These are phyloP conservation scores for Mortierella sp. DNA, from an alignment of 371 early-diverging fungal genomes.

Conservation along the genomic window DNA sequence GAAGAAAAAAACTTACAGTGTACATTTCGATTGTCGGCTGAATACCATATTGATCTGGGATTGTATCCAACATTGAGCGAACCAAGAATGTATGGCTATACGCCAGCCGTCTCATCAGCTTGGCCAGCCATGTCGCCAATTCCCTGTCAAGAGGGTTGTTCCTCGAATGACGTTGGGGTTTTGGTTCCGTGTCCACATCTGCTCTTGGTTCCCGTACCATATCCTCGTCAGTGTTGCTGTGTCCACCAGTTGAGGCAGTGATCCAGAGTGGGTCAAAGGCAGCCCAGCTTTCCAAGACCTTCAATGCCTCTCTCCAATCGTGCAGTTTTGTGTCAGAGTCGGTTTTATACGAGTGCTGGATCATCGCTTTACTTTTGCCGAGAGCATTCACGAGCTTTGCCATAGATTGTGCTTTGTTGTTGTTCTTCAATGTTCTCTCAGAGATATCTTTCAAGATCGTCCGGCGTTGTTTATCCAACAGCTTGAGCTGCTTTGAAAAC, in stretches of 20 bases:
- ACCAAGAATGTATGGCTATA: conserved; percentile 40
- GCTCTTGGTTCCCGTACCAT: not conserved
- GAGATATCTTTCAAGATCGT: conserved; percentile 17
- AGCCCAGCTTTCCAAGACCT: conserved; percentile 35
- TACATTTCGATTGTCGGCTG: conserved; percentile 35
- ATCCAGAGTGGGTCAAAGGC: not conserved
- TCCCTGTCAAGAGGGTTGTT: conserved; percentile 15
- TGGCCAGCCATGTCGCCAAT: conserved; percentile 70
- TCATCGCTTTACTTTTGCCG: conserved; percentile 32
- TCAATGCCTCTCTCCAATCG: conserved; percentile 43
- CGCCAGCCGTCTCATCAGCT: conserved; percentile 79
- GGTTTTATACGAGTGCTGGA: conserved; percentile 16
- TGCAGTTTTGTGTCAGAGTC: conserved; percentile 7
- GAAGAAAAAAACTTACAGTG: conserved; percentile 24
- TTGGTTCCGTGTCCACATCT: not conserved
- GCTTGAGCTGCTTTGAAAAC: not conserved
- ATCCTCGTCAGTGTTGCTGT: too few relatives aligned
- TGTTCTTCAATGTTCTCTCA: not conserved
- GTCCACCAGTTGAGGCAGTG: not conserved
- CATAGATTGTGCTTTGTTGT: conserved; percentile 2
- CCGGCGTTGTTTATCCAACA: conserved; percentile 6
- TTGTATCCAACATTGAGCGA: conserved; percentile 33
- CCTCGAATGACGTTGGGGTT: not conserved
- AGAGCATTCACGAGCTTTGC: conserved; percentile 33
- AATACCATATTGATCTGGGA: conserved; percentile 33